Conservation (phyloP, 768 basidiomycete species). For the Suillus sp. region DNA sequence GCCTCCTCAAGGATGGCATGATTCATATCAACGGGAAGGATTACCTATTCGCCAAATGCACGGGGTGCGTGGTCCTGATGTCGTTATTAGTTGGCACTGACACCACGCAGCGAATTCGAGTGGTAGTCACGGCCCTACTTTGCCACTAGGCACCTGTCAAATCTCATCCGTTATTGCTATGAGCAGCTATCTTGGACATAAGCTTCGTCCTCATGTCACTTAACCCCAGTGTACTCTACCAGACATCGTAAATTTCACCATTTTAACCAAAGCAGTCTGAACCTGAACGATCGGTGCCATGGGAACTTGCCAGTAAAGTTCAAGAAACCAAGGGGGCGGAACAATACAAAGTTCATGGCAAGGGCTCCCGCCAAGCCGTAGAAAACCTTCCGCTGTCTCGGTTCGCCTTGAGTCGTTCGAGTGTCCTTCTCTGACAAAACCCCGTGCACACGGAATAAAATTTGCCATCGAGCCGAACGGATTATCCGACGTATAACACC, state of each 20-base stretch:
- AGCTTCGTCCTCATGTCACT: constrained; percentile 1
- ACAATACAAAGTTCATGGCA: background rate
- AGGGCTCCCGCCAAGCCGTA: background rate
- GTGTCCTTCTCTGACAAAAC: background rate
- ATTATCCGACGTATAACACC: constrained; percentile 1
- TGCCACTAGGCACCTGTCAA: background rate
- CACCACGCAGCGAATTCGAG: constrained; percentile 43
- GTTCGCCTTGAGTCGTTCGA: background rate
- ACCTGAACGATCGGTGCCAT: background rate
- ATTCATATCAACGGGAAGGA: constrained; percentile 96
- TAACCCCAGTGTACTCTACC: constrained; percentile 24
- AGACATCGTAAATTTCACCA: background rate
- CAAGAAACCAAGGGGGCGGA: background rate
- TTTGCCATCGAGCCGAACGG: constrained; percentile 3
- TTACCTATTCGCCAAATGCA: constrained; percentile 96
- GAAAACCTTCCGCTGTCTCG: background rate
- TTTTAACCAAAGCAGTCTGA: background rate
- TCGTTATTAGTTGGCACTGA: constrained; percentile 9
- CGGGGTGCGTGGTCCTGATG: constrained; percentile 64
- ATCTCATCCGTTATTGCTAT: background rate
- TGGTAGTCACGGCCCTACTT: constrained; percentile 34
- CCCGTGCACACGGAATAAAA: constrained; percentile 1
- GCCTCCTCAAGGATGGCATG: constrained; percentile 96
- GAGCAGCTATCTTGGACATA: constrained; percentile 3
- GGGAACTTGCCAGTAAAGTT: background rate